Conservation (phyloP, 2,329 filamentous ascomycete species). For the Zalaria obscura region DNA sequence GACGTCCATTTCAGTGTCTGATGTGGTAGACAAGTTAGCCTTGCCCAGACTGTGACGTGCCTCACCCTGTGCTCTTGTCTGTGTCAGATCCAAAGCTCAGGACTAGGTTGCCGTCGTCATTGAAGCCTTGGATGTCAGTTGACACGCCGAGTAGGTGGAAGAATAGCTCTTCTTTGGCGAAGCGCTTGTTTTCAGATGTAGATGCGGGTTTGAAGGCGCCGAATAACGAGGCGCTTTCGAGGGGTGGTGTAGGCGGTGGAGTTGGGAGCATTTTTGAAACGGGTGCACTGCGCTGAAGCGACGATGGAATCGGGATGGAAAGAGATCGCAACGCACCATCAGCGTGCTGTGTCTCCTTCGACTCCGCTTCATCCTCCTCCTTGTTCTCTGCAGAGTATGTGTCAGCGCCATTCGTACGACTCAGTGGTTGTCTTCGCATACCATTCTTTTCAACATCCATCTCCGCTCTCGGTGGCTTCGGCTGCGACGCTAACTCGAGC, state of each 20-base stretch:
- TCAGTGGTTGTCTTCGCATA: constrained; percentile 1
- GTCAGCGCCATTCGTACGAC: background rate
- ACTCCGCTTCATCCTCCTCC: constrained; percentile 6
- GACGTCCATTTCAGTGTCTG: constrained; percentile 23
- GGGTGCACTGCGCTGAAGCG: constrained; percentile 4
- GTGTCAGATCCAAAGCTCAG: constrained; percentile 18
- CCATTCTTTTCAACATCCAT: constrained; percentile 32
- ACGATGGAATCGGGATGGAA: constrained; percentile 8
- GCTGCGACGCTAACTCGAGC: constrained; percentile 62
- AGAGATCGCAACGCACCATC: constrained; percentile 11
- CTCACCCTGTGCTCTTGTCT: constrained; percentile 4
- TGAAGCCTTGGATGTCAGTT: constrained; percentile 25
- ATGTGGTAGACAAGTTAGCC: constrained; percentile 5
- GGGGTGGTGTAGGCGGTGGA: constrained; percentile 6
- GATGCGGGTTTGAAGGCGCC: constrained; percentile 4
- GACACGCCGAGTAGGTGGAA: constrained; percentile 24
- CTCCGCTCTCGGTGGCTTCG: constrained; percentile 44
- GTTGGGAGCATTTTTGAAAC: constrained; percentile 6
- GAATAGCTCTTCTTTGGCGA: constrained; percentile 18
- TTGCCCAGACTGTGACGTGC: constrained; percentile 2
- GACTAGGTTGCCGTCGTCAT: constrained; percentile 17
- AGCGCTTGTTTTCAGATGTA: constrained; percentile 13
- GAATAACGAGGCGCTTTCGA: constrained; percentile 5
- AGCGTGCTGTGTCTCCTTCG: constrained; percentile 8
- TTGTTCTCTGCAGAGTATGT: constrained; percentile 7